Conservation (phyloP, 2,329 filamentous ascomycete genomes). For the Pyrenochaeta sp. region DNA sequence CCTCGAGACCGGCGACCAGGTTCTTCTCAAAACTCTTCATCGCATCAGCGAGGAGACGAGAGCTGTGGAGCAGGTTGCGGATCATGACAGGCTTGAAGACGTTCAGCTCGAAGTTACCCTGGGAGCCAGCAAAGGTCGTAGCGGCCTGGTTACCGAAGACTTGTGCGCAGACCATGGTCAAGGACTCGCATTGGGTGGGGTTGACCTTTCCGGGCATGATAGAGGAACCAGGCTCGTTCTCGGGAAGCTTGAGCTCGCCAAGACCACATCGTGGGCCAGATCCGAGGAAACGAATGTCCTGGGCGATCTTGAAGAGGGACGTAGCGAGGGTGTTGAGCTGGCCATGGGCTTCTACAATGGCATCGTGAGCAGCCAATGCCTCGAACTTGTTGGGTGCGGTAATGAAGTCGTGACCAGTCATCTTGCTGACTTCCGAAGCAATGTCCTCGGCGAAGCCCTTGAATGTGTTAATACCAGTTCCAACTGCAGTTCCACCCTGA, state of each 20-base stretch:
- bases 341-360: slow-evolving; percentile 92
- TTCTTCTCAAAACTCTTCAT: slow-evolving; percentile 97
- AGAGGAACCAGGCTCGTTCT: slow-evolving; percentile 96
- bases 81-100: slow-evolving; percentile 99
- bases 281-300: slow-evolving; percentile 96
- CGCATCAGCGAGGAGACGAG: slow-evolving; percentile 84
- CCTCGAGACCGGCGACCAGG: slow-evolving; percentile 84
- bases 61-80: slow-evolving; percentile 91
- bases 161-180: slow-evolving; percentile 97
- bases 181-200: slow-evolving; percentile 95
- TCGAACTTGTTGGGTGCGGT: slow-evolving; percentile 99
- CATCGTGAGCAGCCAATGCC: slow-evolving; percentile 93
- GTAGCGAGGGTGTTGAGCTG: slow-evolving; percentile 90
- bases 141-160: slow-evolving; percentile 98
- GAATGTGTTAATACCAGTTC: slow-evolving; percentile 97
- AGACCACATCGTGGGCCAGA: slow-evolving; percentile 95
- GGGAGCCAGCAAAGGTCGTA: slow-evolving; percentile 92
- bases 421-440: slow-evolving; percentile 86
- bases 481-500: slow-evolving; percentile 95
- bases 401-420: slow-evolving; percentile 92
- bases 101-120: slow-evolving; percentile 98
- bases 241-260: slow-evolving; percentile 89
- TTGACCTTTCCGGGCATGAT: slow-evolving; percentile 99
- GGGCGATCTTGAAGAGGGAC: slow-evolving; percentile 96
- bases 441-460: slow-evolving; percentile 94